Conservation (phyloP, 768 basidiomycete genomes). For the Leccinum aurantiacum region DNA sequence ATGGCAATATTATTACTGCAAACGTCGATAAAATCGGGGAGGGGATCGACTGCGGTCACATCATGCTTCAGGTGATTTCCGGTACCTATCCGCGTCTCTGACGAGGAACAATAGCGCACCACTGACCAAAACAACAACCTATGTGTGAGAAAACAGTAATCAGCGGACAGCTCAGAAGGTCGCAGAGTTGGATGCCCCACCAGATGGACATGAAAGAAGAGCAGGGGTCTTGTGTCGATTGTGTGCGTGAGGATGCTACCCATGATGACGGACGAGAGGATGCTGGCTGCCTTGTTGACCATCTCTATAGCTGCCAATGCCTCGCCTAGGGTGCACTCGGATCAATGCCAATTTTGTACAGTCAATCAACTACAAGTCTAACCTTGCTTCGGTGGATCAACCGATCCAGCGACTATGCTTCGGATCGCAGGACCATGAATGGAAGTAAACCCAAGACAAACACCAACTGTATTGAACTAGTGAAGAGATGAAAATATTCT, state of each 20-base stretch:
- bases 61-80: constrained; percentile 8
- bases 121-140: constrained; percentile 22
- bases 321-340: constrained; percentile 25
- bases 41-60: background rate
- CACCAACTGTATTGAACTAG: constrained; percentile 11
- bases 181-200: constrained; percentile 2
- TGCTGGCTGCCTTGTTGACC: constrained; percentile 19
- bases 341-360: background rate
- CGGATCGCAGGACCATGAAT: constrained; percentile 21
- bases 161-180: background rate
- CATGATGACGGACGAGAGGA: constrained; percentile 33
- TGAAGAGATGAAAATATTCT: constrained; percentile 2
- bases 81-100: constrained; percentile 24
- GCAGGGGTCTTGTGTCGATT: constrained; percentile 19
- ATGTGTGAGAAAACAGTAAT: background rate
- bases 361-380: background rate
- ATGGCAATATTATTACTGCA: background rate
- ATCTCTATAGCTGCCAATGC: constrained; percentile 31
- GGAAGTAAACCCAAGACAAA: constrained; percentile 17
- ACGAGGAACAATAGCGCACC: constrained; percentile 23
- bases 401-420: constrained; percentile 30
- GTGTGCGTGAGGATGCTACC: constrained; percentile 29
- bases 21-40: background rate
- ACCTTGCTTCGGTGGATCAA: constrained; percentile 32
- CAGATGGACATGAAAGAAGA: constrained; percentile 28